Evolutionary conservation across 2,329 filamentous ascomycete species (phyloP), one percentile per base, ranked within the genome.

Genomic region (Colletotrichum scovillei): DNA sequence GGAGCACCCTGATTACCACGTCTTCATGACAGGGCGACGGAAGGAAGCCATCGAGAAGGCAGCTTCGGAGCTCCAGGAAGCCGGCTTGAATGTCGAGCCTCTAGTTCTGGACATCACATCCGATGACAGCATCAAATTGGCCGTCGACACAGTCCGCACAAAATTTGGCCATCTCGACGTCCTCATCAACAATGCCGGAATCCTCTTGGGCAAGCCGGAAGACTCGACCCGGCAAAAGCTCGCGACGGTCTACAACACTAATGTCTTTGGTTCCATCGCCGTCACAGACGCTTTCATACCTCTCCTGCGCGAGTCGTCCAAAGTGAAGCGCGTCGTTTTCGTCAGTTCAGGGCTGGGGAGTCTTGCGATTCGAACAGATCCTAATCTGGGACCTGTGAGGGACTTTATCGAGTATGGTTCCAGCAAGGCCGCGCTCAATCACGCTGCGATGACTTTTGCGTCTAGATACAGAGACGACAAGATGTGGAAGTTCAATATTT

Each of bases 131-230:
- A 79, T 82, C 12, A 58, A 78, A 9, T 67, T 78, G 1, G 79
- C 82, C 1, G 79, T 84, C 24, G 75, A 85, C 8, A 79, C 80
- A 22, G 84, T 85, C 0, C 42, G 80, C 1, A 79, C 84, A 2
- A 86, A 86, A 60, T 92, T 90, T 77, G 84, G 86, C 22, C 86
- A 87, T 8, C 80, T 92, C 57, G 89, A 92, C 77, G 86, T 91
- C 1, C 86, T 91, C 5, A 85, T 90, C 72, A 91, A 91, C 81
- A 91, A 91, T 63, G 89, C 89, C 4, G 90, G 89, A 2, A 91
- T 90, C 72, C 87, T 88, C n/a, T 80, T 80, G 6, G 88, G 86
- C 14, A 84, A 86, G 1, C 86, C 91, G 60, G 90, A 92, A 76
- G 86, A 87, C 7, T 78, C 88, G 4, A 81, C 81, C 1, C 83